Percentiles rank a stretch among this genome's conserved stretches.
phyloP scores from a whole-genome alignment of 2,329 filamentous ascomycete species.

The Didymosphaeria variabile region DNA sequence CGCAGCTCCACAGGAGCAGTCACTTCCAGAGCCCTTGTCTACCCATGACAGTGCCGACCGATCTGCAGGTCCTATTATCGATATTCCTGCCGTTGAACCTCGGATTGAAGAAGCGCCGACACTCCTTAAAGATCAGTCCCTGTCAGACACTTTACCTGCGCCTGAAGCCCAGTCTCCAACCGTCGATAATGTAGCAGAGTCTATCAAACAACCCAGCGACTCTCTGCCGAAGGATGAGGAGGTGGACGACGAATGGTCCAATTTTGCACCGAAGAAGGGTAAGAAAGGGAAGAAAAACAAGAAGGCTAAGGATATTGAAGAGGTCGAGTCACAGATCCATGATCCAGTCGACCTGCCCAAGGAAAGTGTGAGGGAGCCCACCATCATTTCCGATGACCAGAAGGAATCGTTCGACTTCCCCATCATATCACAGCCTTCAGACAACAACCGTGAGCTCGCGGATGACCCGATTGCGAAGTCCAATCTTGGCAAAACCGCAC shows the following conservation, averaged over 20 bases:
- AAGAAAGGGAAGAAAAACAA: constrained; percentile 40
- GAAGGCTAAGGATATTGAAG: constrained; percentile 32
- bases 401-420: background rate
- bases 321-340: constrained; percentile 5
- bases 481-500: constrained; percentile 8
- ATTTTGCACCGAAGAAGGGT: constrained; percentile 28
- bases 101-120: background rate
- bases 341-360: background rate
- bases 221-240: constrained; percentile 19
- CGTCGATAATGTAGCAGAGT: constrained; percentile 10
- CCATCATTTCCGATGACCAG: background rate
- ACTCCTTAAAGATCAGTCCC: background rate
- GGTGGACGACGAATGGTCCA: constrained; percentile 25
- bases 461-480: constrained; percentile 8
- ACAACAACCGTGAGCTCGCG: constrained; percentile 8
- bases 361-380: constrained; percentile 1
- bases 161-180: constrained; percentile 1
- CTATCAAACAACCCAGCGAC: constrained; percentile 11
- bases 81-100: background rate
- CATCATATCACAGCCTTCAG: constrained; percentile 5
- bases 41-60: background rate
- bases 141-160: background rate
- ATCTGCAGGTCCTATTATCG: background rate
- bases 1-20: background rate
- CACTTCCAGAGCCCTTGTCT: constrained; percentile 9